phyloP scores from a whole-genome alignment of 768 basidiomycete genomes.

The Inosperma sp. region DNA sequence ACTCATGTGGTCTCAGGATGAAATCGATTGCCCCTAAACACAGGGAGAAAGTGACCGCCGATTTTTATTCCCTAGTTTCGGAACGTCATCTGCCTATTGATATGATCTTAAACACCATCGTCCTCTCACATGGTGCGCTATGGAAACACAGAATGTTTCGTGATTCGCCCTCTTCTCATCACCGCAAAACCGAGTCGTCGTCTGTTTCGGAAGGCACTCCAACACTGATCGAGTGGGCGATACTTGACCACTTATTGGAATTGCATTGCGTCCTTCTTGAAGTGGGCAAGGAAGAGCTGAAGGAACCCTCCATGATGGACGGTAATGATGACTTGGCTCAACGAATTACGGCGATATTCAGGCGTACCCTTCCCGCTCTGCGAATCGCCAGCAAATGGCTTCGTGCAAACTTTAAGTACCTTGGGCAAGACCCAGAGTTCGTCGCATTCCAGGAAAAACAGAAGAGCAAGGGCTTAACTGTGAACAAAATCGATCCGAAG shows the following conservation, averaged over 20 bases:
- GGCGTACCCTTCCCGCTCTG: slow-evolving; percentile 81
- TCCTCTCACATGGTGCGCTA: slow-evolving; percentile 73
- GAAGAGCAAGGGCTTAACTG: slow-evolving; percentile 25
- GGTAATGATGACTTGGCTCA: slow-evolving; percentile 63
- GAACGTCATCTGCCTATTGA: slow-evolving; percentile 72
- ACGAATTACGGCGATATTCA: slow-evolving; percentile 79
- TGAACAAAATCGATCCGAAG: slow-evolving; percentile 27
- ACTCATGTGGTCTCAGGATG: slow-evolving; percentile 35
- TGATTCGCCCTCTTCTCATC: slow-evolving; percentile 32
- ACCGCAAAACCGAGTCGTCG: slow-evolving; percentile 21
- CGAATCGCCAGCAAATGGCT: slow-evolving; percentile 91
- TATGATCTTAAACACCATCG: slow-evolving; percentile 66
- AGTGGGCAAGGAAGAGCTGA: slow-evolving; percentile 59
- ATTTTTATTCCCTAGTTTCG: slow-evolving; percentile 58
- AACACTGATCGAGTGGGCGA: slow-evolving; percentile 53
- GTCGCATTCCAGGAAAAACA: slow-evolving; percentile 30
- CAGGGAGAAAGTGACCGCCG: slow-evolving; percentile 44
- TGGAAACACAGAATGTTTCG: slow-evolving; percentile 82
- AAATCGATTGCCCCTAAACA: slow-evolving; percentile 45
- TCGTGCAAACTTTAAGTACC: slow-evolving; percentile 64
- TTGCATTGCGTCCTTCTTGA: slow-evolving; percentile 61
- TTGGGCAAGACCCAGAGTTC: slow-evolving; percentile 45
- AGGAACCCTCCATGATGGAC: slow-evolving; percentile 52
- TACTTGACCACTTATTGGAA: slow-evolving; percentile 63
- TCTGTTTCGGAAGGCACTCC: slow-evolving; percentile 31